Base-by-base conservation (phyloP, 257 asterid genomes). In the Scutellaria barbata region DNA sequence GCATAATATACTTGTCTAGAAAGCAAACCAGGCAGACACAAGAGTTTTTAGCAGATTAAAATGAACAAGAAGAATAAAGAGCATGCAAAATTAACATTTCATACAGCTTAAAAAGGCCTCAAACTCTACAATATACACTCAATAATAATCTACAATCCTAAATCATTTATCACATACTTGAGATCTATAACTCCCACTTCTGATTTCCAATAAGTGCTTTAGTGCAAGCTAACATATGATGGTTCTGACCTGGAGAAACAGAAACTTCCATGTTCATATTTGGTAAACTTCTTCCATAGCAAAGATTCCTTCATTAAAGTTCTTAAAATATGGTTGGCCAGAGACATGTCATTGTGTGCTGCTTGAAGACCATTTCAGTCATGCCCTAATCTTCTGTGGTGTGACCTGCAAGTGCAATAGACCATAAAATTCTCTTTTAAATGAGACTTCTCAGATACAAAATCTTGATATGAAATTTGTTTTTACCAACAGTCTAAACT, bases 351-450 rank as follows among this genome's bases (percentile, higher is more conserved):
- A 16, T 18, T 53, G 22, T 40, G 47, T 16, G 25, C 68, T 10
- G 68, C 69, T 71, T 1, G 53, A 60, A 35, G 53, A 48, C 39
- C 63, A 13, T 39, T 71, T 45, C 64, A 30, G 18, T 37, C 56
- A 13, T 22, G 45, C 59, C 33, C 0, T 33, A 4, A 14, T 33
- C 17, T 43, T 16, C 56, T 8, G 53, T 33, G 52, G 58, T 22
- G 2, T 53, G 52, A 61, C 43, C 59, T 60, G 48, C 66, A 75
- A 68, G 18, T 60, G 71, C 60, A 77, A 71, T 4, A 30, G 5
- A 30, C 5, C 0, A 30, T 30, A 30, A 30, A 4, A 30, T 63
- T 42, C 51, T 11, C 7, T 35, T 55, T 11, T 22, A 22, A 22
- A 76, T 46, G 8, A 68, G 58, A 71, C 73, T 22, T 71, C 52